A percentile compares a stretch with the other conserved stretches of the same genome.
These are phyloP conservation scores for Trichophyton verrucosum DNA, from an alignment of 2,329 filamentous ascomycete genomes.

Conservation along the genomic window DNA sequence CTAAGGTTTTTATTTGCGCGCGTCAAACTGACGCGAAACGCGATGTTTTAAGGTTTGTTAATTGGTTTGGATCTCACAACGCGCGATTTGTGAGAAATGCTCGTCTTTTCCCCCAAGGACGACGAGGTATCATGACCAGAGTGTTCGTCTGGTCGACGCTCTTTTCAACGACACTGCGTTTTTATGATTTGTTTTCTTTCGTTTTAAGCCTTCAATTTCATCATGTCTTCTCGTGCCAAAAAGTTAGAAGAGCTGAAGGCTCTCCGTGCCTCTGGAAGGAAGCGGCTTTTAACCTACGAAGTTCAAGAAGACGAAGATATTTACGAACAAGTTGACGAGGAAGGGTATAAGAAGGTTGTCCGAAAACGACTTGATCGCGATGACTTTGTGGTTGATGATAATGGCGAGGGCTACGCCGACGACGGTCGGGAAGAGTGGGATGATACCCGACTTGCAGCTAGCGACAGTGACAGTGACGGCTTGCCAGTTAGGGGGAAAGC, in stretches of 20 bases:
- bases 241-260: conserved; percentile 61
- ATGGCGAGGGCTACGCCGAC: conserved; percentile 86
- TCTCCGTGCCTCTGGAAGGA: conserved; percentile 79
- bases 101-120: not conserved
- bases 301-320: conserved; percentile 71
- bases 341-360: conserved; percentile 93
- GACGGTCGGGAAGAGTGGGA: conserved; percentile 93
- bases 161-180: not conserved
- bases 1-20: not conserved
- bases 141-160: not conserved
- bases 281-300: conserved; percentile 75
- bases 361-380: conserved; percentile 79
- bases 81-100: not conserved
- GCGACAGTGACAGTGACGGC: conserved; percentile 66
- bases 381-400: conserved; percentile 96
- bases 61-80: not conserved
- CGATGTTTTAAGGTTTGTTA: not conserved
- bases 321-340: conserved; percentile 94
- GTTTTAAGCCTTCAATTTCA: not conserved
- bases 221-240: conserved; percentile 14
- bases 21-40: not conserved
- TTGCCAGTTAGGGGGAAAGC: conserved; percentile 50
- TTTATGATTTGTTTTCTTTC: not conserved
- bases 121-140: not conserved
- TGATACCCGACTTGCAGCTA: conserved; percentile 49